Evolutionary conservation across 1,284 basidiomycete species (phyloP), one percentile per base, ranked within the genome.

Genomic region (Phenoliferia sp.): DNA sequence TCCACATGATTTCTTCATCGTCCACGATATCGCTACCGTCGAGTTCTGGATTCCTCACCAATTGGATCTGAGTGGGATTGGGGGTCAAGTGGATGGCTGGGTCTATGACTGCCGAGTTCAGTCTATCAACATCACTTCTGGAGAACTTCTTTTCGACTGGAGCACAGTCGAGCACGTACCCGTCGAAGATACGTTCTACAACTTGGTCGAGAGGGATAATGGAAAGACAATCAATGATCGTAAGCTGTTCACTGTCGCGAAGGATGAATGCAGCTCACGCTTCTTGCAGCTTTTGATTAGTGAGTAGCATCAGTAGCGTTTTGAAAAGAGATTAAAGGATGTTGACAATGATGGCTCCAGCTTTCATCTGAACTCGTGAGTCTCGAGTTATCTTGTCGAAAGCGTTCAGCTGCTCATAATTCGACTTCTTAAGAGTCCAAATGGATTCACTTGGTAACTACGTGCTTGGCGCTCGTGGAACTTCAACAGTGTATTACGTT

Each of bases 391-490:
- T n/a, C n/a, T n/a, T n/a, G n/a, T n/a, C n/a, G n/a, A n/a, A n/a
- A n/a, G 39, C 19, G 6, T 26, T 52, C 22, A 52, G 22, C 48
- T 52, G 48, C 48, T 19, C 6, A 52, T 44, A 15, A 44, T 44
- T 44, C 39, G 39, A 44, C 22, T 44, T 6, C 44, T 15, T 0
- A 39, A 52, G 44, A 2, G 44, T 79, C 16, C 75, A 76, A 33
- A 77, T 77, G 63, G 77, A 78, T 63, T 48, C 34, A 26, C 28
- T 56, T 26, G 78, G 78, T 55, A 78, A 79, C 69, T 80, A 75
- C 65, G 63, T 79, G n/a, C 64, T 79, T 65, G 76, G 75, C 0
- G 72, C 75, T 1, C 70, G 79, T 12, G 78, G 79, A 59, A 74
- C 73, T 29, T 69, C 76, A 33, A 74, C 78, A 0, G 29, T 78